These are phyloP conservation scores for Sordariomycetes sp. DNA, from an alignment of 2,329 filamentous ascomycete genomes.

Conservation along the genomic window DNA sequence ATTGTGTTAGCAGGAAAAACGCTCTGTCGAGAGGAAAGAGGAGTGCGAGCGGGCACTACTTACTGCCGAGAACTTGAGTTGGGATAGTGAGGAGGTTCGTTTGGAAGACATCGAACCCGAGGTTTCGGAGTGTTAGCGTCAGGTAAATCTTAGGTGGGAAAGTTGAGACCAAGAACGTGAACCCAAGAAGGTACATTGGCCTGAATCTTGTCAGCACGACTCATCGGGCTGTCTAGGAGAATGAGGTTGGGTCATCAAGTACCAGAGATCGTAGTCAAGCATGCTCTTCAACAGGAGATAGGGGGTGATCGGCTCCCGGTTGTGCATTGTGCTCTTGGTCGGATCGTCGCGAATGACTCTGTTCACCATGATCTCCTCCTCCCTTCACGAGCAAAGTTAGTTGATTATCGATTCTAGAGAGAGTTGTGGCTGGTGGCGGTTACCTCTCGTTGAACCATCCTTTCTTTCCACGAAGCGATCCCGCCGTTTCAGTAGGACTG, in stretches of 20 bases:
- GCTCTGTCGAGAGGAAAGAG: neutral
- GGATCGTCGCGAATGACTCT: slow-evolving; percentile 41
- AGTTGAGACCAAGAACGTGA: neutral
- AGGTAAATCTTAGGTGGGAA: slow-evolving; percentile 33
- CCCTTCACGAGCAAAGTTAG: slow-evolving; percentile 15
- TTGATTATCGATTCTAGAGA: neutral
- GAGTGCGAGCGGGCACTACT: neutral
- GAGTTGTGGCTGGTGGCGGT: neutral
- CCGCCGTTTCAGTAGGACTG: slow-evolving; percentile 34
- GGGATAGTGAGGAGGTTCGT: slow-evolving; percentile 43
- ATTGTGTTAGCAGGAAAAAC: neutral
- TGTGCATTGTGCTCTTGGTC: slow-evolving; percentile 45
- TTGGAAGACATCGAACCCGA: slow-evolving; percentile 27
- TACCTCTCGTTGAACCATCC: slow-evolving; percentile 45
- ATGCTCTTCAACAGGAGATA: slow-evolving; percentile 35
- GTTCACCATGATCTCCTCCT: slow-evolving; percentile 49
- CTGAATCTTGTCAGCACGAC: neutral
- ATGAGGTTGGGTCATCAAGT: neutral
- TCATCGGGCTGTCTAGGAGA: neutral
- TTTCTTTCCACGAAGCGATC: slow-evolving; percentile 37
- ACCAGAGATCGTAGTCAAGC: slow-evolving; percentile 43
- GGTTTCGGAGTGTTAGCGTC: slow-evolving; percentile 33
- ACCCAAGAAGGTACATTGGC: slow-evolving; percentile 2
- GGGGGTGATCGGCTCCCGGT: slow-evolving; percentile 39
- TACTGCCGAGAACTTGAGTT: slow-evolving; percentile 15